Conservation (phyloP, 306 rosid genomes). For the Canavalia ensiformis region DNA sequence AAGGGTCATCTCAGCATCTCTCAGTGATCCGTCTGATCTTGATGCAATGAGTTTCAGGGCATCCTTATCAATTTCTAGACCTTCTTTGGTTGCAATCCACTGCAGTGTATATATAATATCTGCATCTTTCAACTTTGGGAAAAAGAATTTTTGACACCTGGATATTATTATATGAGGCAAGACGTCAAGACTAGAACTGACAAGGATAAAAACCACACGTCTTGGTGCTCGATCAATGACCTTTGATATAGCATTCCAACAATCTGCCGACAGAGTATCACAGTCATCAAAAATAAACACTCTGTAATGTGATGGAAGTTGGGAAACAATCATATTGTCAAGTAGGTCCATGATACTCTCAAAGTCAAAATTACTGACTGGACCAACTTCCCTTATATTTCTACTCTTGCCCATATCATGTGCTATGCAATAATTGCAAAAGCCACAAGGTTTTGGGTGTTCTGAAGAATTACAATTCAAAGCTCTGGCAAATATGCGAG, state of each 20-base stretch:
- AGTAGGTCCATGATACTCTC: slow-evolving; percentile 88
- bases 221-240: slow-evolving; percentile 99
- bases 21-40: slow-evolving; percentile 93
- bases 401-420: slow-evolving; percentile 86
- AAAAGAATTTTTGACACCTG: slow-evolving; percentile 96
- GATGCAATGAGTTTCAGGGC: slow-evolving; percentile 96
- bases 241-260: slow-evolving; percentile 96
- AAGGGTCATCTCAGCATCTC: slow-evolving; percentile 99
- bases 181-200: slow-evolving; percentile 95
- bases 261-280: slow-evolving; percentile 79
- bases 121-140: slow-evolving; percentile 93
- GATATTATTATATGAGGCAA: slow-evolving; percentile 98
- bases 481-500: slow-evolving; percentile 94
- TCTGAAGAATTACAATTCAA: slow-evolving; percentile 88
- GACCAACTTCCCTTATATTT: slow-evolving; percentile 89
- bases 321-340: slow-evolving; percentile 79
- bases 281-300: slow-evolving; percentile 96
- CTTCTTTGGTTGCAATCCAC: slow-evolving; percentile 84
- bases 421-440: slow-evolving; percentile 87
- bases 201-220: slow-evolving; percentile 94
- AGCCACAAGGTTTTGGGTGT: slow-evolving; percentile 89
- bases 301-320: slow-evolving; percentile 76
- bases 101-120: slow-evolving; percentile 85
- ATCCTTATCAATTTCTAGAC: slow-evolving; percentile 90
- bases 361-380: slow-evolving; percentile 86